These are phyloP conservation scores for Penicillium turbatum DNA, from an alignment of 495 filamentous ascomycete species.

Conservation along the genomic window DNA sequence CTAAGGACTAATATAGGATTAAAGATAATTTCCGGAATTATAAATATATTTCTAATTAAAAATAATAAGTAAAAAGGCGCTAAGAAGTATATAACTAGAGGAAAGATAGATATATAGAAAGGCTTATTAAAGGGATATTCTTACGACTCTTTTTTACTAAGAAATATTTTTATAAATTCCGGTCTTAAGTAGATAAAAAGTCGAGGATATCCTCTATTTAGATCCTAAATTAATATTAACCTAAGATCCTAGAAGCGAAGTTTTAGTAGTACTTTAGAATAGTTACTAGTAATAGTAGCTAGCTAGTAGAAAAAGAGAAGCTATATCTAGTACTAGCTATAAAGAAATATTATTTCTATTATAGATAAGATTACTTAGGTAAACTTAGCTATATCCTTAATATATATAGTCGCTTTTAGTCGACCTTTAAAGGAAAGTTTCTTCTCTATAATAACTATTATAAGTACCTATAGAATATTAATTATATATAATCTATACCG, in stretches of 20 bases:
- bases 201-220: conserved; percentile 20
- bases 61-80: conserved; percentile 8
- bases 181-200: conserved; percentile 32
- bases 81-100: too few relatives aligned
- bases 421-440: conserved; percentile 15
- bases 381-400: conserved; percentile 36
- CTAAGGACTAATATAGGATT: conserved; percentile 25
- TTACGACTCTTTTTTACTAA: conserved; percentile 31
- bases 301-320: too few relatives aligned
- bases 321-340: conserved; percentile 30
- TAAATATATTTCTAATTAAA: conserved; percentile 30
- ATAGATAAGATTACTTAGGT: conserved; percentile 26
- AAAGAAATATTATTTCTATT: conserved; percentile 31
- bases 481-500: neutral
- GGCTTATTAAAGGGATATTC: conserved; percentile 9
- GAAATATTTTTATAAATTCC: conserved; percentile 34
- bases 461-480: conserved; percentile 21
- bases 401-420: conserved; percentile 30
- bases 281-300: conserved; percentile 31
- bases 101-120: conserved; percentile 1
- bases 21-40: too few relatives aligned
- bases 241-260: conserved; percentile 25
- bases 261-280: conserved; percentile 28
- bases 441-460: conserved; percentile 22
- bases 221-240: conserved; percentile 32